Evolutionary conservation across 352 stramenopile genomes (phyloP), one percentile per base, ranked within the genome.

Genomic region (Globisporangium emineosum): DNA sequence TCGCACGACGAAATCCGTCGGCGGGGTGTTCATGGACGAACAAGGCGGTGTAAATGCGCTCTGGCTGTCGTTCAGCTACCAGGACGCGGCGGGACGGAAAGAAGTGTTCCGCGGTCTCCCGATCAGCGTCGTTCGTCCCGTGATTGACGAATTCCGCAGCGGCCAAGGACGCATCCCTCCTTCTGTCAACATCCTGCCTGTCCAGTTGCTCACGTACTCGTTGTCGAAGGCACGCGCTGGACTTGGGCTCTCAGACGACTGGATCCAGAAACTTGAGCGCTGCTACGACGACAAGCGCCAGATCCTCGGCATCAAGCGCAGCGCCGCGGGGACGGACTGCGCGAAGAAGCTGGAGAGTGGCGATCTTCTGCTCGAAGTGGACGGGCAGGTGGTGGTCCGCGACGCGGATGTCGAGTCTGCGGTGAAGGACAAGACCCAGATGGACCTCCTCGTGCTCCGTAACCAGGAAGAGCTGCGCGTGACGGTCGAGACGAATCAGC

Each of bases 41-140:
- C 53, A 69, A n/a, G 88, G 87, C 5, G 64, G 74, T 27, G 86
- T 96, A 2, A 91, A 79, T 53, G 87, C 86, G 1, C 72, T 96
- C 9, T 96, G 88, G 87, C 70, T 92, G 19, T 95, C 85, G 2
- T 96, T 96, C 65, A 93, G 81, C 60, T 95, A 96, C 66, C 86
- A 95, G 55, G 87, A 95, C 27, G 78, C 71, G 19, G 69, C 71
- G 33, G 84, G 83, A 19, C 69, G 85, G 3, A 95, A 93, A 60
- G 87, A 97, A 71, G 84, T 91, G 7, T 97, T 94, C 66, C 77
- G 86, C 49, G 89, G 88, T 9, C 64, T 96, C 8, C 75, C 78
- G 5, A 75, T 91, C 5, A 77, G 76, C 40, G 79, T 93, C 45
- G 68, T 96, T 27, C 75, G 74, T 47, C 84, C 89, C 1, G 72